Percentiles rank a stretch among this genome's conserved stretches.
phyloP scores from a whole-genome alignment of 2,329 filamentous ascomycete species.

The Trichoderma pleuroti region DNA sequence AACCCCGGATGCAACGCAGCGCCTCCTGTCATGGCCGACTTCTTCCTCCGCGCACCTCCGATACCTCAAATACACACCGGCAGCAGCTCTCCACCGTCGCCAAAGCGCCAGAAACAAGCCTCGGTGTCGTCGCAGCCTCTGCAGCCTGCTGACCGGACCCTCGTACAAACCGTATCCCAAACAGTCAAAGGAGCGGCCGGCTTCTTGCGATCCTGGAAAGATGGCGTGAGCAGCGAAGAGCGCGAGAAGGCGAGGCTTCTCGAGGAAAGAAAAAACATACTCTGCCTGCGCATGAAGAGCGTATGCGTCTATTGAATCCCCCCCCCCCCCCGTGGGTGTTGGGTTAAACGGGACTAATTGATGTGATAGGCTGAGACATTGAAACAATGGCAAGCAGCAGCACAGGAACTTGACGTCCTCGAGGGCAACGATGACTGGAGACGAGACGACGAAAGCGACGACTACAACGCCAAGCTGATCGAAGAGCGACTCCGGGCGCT shows the following conservation, averaged over 20 bases:
- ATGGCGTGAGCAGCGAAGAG: conserved; percentile 51
- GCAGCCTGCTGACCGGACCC: not conserved
- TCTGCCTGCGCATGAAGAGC: conserved; percentile 63
- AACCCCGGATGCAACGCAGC: not conserved
- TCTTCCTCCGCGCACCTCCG: conserved; percentile 27
- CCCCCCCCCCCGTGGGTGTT: not conserved
- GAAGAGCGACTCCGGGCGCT: conserved; percentile 67
- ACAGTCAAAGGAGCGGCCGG: conserved; percentile 41
- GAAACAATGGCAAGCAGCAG: conserved; percentile 71
- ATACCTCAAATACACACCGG: conserved; percentile 25
- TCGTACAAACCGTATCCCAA: conserved; percentile 29
- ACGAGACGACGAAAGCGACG: conserved; percentile 52
- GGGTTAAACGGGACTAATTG: not conserved
- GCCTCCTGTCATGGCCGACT: conserved; percentile 27
- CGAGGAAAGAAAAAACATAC: conserved; percentile 60
- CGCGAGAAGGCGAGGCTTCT: conserved; percentile 43
- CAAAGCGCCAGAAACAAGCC: conserved; percentile 25
- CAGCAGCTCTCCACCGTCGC: conserved; percentile 21
- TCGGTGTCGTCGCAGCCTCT: not conserved
- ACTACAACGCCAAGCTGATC: conserved; percentile 70
- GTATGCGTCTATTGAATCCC: conserved; percentile 39
- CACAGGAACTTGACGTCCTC: conserved; percentile 71
- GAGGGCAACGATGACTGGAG: conserved; percentile 86
- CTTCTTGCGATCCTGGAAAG: conserved; percentile 45
- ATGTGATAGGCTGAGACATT: conserved; percentile 60